Percentiles rank a stretch among this genome's conserved stretches.
phyloP scores from a whole-genome alignment of 2,329 filamentous ascomycete genomes.

The Cladophialophora carrionii region DNA sequence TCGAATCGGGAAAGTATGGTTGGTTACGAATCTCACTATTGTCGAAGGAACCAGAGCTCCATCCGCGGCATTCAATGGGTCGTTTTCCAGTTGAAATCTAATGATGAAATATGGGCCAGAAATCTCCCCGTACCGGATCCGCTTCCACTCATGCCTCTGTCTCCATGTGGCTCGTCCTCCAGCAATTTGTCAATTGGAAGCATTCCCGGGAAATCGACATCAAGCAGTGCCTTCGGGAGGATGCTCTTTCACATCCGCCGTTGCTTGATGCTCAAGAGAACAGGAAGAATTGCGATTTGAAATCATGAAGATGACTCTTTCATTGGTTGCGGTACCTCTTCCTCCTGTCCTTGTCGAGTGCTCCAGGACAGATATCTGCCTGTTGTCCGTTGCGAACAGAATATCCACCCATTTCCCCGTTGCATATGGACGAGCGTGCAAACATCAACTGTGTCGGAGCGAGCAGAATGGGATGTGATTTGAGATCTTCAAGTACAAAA shows the following conservation, averaged over 20 bases:
- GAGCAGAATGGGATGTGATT: background rate
- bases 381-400: background rate
- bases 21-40: slow-evolving; percentile 6
- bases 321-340: slow-evolving; percentile 1
- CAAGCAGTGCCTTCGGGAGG: background rate
- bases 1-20: slow-evolving; percentile 6
- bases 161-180: background rate
- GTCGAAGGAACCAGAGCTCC: background rate
- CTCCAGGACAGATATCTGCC: background rate
- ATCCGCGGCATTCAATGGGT: background rate
- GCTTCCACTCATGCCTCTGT: background rate
- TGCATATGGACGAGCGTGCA: background rate
- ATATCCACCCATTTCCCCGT: slow-evolving; percentile 1
- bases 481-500: slow-evolving; percentile 30
- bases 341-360: background rate
- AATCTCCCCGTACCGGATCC: background rate
- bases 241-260: background rate
- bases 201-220: background rate
- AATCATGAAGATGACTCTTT: background rate
- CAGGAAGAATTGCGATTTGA: background rate
- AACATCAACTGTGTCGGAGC: background rate
- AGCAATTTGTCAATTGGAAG: slow-evolving; percentile 14
- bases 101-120: background rate
- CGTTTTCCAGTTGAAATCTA: background rate
- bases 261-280: background rate